These are phyloP conservation scores for Alnus rubra DNA, from an alignment of 306 rosid genomes.

Conservation along the genomic window DNA sequence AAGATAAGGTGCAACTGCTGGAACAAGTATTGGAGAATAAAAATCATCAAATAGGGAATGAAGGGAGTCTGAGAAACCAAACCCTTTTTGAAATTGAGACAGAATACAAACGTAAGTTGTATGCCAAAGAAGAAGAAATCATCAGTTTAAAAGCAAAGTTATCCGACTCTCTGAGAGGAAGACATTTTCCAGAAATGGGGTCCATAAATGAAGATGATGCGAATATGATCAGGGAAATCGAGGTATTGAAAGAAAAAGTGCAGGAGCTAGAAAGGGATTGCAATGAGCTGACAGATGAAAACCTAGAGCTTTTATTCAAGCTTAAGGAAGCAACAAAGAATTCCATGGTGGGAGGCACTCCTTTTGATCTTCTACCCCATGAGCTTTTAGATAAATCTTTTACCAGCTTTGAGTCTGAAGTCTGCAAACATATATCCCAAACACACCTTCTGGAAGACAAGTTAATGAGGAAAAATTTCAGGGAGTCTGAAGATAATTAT, in stretches of 20 bases:
- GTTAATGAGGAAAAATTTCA: constrained; percentile 24
- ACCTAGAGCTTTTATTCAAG: constrained; percentile 83
- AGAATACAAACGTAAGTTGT: constrained; percentile 44
- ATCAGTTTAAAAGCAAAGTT: constrained; percentile 40
- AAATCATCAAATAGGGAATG: constrained; percentile 39
- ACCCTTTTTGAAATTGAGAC: constrained; percentile 41
- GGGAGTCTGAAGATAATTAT: constrained; percentile 35
- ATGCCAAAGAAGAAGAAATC: constrained; percentile 59
- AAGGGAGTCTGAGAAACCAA: constrained; percentile 35
- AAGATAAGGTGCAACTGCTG: constrained; percentile 50
- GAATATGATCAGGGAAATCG: constrained; percentile 56
- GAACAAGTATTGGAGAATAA: constrained; percentile 63
- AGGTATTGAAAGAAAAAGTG: constrained; percentile 67
- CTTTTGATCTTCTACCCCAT: constrained; percentile 36
- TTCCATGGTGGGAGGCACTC: constrained; percentile 33
- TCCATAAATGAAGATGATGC: constrained; percentile 46
- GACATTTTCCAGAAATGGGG: constrained; percentile 33
- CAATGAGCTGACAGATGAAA: constrained; percentile 91
- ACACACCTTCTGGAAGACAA: constrained; percentile 38
- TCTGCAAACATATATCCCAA: constrained; percentile 38
- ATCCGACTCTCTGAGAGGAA: constrained; percentile 46
- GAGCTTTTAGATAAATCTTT: constrained; percentile 39
- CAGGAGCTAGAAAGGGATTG: constrained; percentile 92
- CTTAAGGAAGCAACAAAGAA: constrained; percentile 67
- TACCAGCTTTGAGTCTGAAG: constrained; percentile 52